A percentile compares a stretch with the other conserved stretches of the same genome.
Evolutionary conservation across 129 eudicot species (phyloP).

Genomic region (Solidago caesia): DNA sequence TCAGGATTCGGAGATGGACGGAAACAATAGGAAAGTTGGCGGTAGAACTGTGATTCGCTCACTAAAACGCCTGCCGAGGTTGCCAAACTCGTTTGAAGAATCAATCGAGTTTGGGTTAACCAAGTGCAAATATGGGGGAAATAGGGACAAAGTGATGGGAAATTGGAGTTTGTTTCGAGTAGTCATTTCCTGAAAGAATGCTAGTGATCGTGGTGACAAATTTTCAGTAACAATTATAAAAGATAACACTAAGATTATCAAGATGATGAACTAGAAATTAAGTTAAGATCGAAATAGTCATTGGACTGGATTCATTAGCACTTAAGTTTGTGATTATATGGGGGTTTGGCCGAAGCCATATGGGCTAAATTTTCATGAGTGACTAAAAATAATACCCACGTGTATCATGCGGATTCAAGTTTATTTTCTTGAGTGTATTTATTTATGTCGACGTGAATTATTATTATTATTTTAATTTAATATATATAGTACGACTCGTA

Average conservation of each 20-base stretch:
- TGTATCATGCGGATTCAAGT: constrained; percentile 13
- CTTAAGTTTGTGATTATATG: background rate
- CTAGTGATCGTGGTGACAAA: background rate
- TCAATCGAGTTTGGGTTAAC: constrained; percentile 25
- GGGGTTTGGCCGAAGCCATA: background rate
- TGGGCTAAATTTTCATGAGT: constrained; percentile 20
- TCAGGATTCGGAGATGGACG: constrained; percentile 34
- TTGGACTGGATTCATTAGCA: background rate
- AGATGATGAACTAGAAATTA: background rate
- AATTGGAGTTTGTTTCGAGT: constrained; percentile 64
- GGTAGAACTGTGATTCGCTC: constrained; percentile 32
- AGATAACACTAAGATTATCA: constrained; percentile 3
- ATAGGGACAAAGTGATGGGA: constrained; percentile 43
- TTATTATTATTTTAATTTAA: background rate
- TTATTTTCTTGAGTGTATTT: background rate
- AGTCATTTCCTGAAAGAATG: constrained; percentile 47
- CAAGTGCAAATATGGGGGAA: constrained; percentile 55
- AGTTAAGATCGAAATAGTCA: background rate
- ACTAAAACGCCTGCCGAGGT: background rate
- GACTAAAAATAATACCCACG: constrained; percentile 17
- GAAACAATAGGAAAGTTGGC: constrained; percentile 21
- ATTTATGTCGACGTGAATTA: constrained; percentile 9
- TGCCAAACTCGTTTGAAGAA: constrained; percentile 10
- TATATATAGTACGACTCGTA: background rate
- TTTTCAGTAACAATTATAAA: background rate